A percentile compares a stretch with the other conserved stretches of the same genome.
Conservation (phyloP, 176 grass and related monocot species). For the Musa acuminata region DNA sequence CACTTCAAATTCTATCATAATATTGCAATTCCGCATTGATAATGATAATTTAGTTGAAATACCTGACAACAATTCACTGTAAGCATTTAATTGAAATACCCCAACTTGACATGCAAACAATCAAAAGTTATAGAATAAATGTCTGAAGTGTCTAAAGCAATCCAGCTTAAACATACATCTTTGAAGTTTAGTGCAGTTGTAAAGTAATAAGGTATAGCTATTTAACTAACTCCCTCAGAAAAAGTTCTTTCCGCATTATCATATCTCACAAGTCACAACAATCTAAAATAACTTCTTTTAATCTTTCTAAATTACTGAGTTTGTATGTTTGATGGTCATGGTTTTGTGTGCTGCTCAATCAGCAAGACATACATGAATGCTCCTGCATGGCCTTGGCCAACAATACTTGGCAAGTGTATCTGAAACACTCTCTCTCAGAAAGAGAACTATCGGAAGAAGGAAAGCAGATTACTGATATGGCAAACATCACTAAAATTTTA, state of each 20-base stretch:
- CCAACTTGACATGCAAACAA: neutral
- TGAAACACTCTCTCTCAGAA: too few relatives aligned
- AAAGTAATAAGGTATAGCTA: neutral
- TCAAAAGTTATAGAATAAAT: neutral
- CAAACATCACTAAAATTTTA: neutral
- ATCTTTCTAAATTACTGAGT: too few relatives aligned
- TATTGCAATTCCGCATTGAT: neutral
- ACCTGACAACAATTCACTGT: neutral
- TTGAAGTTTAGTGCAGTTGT: neutral
- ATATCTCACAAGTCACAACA: neutral
- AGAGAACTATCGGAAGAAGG: neutral
- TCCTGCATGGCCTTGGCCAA: too few relatives aligned
- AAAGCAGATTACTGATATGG: neutral
- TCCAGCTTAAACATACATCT: neutral
- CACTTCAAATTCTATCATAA: neutral
- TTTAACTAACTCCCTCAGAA: neutral
- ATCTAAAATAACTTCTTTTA: too few relatives aligned
- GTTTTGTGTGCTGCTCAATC: neutral
- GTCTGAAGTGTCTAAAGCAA: neutral
- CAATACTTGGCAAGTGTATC: too few relatives aligned
- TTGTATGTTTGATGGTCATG: too few relatives aligned
- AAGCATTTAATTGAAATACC: neutral
- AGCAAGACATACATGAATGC: neutral
- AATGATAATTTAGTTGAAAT: neutral
- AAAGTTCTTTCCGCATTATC: neutral